phyloP scores from a whole-genome alignment of 1,284 basidiomycete species.

The Mycena citricolor region DNA sequence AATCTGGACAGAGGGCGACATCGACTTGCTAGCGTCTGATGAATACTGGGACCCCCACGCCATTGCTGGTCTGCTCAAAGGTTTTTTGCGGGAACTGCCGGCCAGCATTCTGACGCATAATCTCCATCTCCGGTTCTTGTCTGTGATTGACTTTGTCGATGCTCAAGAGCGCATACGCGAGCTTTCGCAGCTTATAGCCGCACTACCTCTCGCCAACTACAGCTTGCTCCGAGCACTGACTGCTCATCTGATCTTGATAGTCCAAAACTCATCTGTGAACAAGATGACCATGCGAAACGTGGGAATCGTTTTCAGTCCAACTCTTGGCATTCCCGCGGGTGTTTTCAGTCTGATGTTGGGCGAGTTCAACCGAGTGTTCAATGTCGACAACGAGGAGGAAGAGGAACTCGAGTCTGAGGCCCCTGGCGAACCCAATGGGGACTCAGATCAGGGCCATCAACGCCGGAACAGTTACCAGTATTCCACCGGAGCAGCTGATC shows the following conservation, averaged over 20 bases:
- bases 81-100: conserved; percentile 87
- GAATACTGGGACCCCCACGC: conserved; percentile 96
- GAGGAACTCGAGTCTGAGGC: conserved; percentile 26
- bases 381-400: conserved; percentile 61
- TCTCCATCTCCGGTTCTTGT: conserved; percentile 83
- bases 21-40: conserved; percentile 81
- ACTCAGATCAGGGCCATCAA: conserved; percentile 40
- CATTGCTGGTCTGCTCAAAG: conserved; percentile 89
- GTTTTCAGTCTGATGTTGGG: conserved; percentile 91
- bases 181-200: conserved; percentile 82
- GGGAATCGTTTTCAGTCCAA: conserved; percentile 96
- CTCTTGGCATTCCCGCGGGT: conserved; percentile 91
- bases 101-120: conserved; percentile 90
- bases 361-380: conserved; percentile 89
- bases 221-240: conserved; percentile 90
- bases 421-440: conserved; percentile 33
- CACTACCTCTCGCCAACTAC: conserved; percentile 91
- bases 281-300: conserved; percentile 99
- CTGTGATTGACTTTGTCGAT: conserved; percentile 90
- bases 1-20: conserved; percentile 74
- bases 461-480: conserved; percentile 78
- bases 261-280: conserved; percentile 87
- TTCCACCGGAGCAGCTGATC: conserved; percentile 74
- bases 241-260: conserved; percentile 94
- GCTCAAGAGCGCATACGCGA: conserved; percentile 86